phyloP scores from a whole-genome alignment of 345 rosid species.

The Arabis alpina region DNA sequence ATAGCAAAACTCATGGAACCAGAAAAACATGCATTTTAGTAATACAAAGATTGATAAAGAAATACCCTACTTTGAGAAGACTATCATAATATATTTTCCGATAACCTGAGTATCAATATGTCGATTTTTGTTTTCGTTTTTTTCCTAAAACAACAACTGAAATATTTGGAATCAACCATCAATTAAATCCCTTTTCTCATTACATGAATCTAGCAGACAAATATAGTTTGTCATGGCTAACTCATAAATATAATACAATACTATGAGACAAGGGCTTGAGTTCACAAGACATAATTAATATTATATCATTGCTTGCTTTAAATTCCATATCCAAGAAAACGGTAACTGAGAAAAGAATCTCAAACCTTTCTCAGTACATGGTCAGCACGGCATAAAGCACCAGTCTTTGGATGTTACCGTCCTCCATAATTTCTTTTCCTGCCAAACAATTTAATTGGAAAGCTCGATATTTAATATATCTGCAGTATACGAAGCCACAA shows the following conservation, averaged over 20 bases:
- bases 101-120: slow-evolving; percentile 64
- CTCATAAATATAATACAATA: neutral
- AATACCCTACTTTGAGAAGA: slow-evolving; percentile 62
- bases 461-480: neutral
- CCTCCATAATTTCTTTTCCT: slow-evolving; percentile 80
- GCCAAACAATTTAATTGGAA: slow-evolving; percentile 21
- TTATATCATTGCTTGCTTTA: neutral
- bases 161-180: slow-evolving; percentile 32
- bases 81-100: slow-evolving; percentile 66
- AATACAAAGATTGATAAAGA: slow-evolving; percentile 15
- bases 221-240: neutral
- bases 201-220: slow-evolving; percentile 14
- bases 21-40: no score
- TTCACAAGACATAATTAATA: neutral
- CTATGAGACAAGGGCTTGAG: neutral
- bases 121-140: slow-evolving; percentile 58
- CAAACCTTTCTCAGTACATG: slow-evolving; percentile 76
- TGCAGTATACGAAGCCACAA: neutral
- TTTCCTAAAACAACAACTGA: slow-evolving; percentile 78
- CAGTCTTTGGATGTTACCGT: slow-evolving; percentile 50
- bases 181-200: neutral
- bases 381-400: slow-evolving; percentile 71
- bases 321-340: slow-evolving; percentile 19
- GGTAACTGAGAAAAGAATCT: slow-evolving; percentile 23
- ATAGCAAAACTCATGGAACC: slow-evolving; percentile 17